phyloP scores from a whole-genome alignment of 2,329 filamentous ascomycete species.

The Phialophora verrucosa region DNA sequence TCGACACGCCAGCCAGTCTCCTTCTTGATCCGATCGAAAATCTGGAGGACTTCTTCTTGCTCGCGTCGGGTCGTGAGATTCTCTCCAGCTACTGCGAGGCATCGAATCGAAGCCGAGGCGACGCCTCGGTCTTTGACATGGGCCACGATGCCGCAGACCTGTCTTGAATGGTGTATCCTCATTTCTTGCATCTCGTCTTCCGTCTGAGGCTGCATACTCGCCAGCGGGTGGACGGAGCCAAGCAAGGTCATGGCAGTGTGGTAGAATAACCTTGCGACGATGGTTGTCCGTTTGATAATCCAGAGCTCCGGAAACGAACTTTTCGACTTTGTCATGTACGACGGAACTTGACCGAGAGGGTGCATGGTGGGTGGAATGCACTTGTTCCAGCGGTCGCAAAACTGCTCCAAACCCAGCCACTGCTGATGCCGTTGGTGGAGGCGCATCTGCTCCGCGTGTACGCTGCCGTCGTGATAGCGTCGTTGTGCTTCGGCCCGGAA shows the following conservation, averaged over 20 bases:
- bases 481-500: constrained; percentile 73
- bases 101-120: constrained; percentile 77
- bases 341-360: constrained; percentile 76
- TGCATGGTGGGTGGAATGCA: constrained; percentile 84
- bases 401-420: constrained; percentile 78
- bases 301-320: constrained; percentile 87
- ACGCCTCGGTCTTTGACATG: constrained; percentile 82
- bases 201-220: constrained; percentile 61
- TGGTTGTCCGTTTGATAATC: constrained; percentile 82
- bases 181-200: constrained; percentile 71
- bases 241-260: constrained; percentile 84
- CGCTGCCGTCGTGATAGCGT: constrained; percentile 64
- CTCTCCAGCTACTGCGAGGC: constrained; percentile 76
- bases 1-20: constrained; percentile 80
- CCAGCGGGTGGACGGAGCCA: constrained; percentile 73
- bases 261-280: constrained; percentile 84
- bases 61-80: constrained; percentile 71
- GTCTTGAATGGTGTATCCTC: constrained; percentile 75
- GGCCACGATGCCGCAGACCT: constrained; percentile 87
- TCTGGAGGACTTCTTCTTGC: constrained; percentile 78
- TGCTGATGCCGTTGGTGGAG: constrained; percentile 71
- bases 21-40: constrained; percentile 75
- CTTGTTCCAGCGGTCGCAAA: constrained; percentile 82
- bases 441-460: constrained; percentile 63
- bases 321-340: constrained; percentile 69